Conservation (phyloP, 164 flowering plant species). For the Kalanchoe fedtschenkoi region DNA sequence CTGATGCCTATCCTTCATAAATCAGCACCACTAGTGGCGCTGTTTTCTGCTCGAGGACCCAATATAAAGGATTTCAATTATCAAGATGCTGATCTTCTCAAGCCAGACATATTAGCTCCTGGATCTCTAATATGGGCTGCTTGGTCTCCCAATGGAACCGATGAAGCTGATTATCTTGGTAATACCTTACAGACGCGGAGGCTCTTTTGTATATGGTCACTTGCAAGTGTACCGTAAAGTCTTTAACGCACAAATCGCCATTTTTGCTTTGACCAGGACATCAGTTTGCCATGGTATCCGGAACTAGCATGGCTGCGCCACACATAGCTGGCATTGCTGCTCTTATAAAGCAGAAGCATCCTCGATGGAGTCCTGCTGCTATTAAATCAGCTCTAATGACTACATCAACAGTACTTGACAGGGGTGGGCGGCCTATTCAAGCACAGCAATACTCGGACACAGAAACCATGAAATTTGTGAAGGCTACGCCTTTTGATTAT, state of each 20-base stretch:
- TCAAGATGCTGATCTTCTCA: constrained; percentile 93
- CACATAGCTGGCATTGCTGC: constrained; percentile 98
- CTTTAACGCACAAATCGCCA: neutral
- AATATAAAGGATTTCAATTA: constrained; percentile 79
- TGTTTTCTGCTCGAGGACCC: constrained; percentile 94
- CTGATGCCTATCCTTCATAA: constrained; percentile 67
- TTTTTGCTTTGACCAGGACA: constrained; percentile 52
- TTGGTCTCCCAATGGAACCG: constrained; percentile 95
- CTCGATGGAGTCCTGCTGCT: constrained; percentile 88
- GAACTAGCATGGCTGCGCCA: constrained; percentile 99
- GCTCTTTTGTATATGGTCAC: neutral
- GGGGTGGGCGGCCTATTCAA: constrained; percentile 73
- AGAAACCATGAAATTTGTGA: constrained; percentile 48
- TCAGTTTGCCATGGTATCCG: constrained; percentile 89
- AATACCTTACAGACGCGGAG: constrained; percentile 10
- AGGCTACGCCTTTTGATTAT: constrained; percentile 93
- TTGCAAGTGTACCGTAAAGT: neutral
- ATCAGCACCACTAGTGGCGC: constrained; percentile 92
- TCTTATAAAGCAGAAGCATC: constrained; percentile 89
- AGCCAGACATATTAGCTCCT: constrained; percentile 97
- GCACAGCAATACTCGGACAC: constrained; percentile 84
- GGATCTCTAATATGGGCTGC: constrained; percentile 98
- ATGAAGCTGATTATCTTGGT: constrained; percentile 80
- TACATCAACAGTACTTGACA: constrained; percentile 60
- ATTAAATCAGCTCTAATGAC: constrained; percentile 96